Base-by-base conservation (phyloP, 352 stramenopile species). In the Globisporangium lucens region DNA sequence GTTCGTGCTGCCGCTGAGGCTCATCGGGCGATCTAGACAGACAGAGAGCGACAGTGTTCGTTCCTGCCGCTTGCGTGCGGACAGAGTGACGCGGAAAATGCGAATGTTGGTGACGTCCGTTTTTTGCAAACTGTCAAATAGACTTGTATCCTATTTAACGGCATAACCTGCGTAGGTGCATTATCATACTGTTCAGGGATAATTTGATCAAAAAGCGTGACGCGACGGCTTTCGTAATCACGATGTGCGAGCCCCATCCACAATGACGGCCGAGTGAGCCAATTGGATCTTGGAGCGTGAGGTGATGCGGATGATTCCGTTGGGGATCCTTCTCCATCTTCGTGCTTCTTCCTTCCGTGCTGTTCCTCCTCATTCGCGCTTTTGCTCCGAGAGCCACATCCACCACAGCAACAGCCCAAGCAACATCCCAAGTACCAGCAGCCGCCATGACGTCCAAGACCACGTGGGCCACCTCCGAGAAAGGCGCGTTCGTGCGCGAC, bases 401-500 rank as follows among this genome's bases (percentile, higher is more conserved):
- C 33, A 29, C 43, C 24, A 12, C 24, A 61, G 7, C 15, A 51
- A 20, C 53, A 60, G 5, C n/a, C 41, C 41, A 49, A 49, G 41
- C 15, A 47, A 60, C 24, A 24, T 24, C 24, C 24, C 33, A 33
- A 47, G 3, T 33, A 6, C 30, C 30, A 33, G 30, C 17, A 53
- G 12, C 30, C 46, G 49, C 64, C 56, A 93, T 93, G 85, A 91
- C 82, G 56, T 77, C 73, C 52, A 89, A 83, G 58, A 71, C 52
- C 22, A 89, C 79, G 70, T 93, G 85, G 75, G 75, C 76, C 29
- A 89, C 86, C 41, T 90, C 82, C 15, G 67, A 80, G 55, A 91
- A 89, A 70, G 85, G 85, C 70, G 70, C 75, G 41, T 94, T 94
- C 66, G 70, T 89, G 75, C 85, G 85, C 52, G 83, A 91, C 67